Conservation (phyloP, 352 stramenopile genomes). For the Phytophthora litchii region DNA sequence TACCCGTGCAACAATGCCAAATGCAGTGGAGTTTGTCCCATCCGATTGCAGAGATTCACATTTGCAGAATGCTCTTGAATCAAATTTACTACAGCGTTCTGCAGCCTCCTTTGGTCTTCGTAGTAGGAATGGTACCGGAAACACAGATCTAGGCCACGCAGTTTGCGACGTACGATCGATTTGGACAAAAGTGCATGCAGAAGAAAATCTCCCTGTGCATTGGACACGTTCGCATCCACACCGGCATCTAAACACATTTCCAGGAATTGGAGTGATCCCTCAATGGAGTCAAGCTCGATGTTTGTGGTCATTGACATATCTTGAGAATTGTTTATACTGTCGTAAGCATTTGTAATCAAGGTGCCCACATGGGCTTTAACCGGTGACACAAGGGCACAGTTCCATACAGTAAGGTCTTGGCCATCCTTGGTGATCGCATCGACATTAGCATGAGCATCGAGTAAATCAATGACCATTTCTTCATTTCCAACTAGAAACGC, state of each 20-base stretch:
- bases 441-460: slow-evolving; percentile 43
- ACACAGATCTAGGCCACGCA: slow-evolving; percentile 65
- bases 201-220: slow-evolving; percentile 61
- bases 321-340: not conserved
- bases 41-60: slow-evolving; percentile 61
- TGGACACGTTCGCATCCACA: slow-evolving; percentile 70
- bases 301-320: not conserved
- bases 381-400: slow-evolving; percentile 50
- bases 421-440: slow-evolving; percentile 64
- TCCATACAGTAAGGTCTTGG: slow-evolving; percentile 61
- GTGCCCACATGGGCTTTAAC: slow-evolving; percentile 17
- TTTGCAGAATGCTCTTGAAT: slow-evolving; percentile 46
- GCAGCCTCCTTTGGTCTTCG: slow-evolving; percentile 28
- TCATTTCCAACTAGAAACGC: slow-evolving; percentile 56
- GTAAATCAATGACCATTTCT: slow-evolving; percentile 37
- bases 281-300: slow-evolving; percentile 44
- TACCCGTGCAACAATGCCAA: slow-evolving; percentile 73
- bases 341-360: slow-evolving; percentile 25
- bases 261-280: slow-evolving; percentile 39
- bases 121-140: slow-evolving; percentile 60
- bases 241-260: slow-evolving; percentile 38
- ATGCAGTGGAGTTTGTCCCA: slow-evolving; percentile 73
- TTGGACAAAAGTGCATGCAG: slow-evolving; percentile 69
- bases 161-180: slow-evolving; percentile 44
- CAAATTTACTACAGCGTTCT: slow-evolving; percentile 31